Base-by-base conservation (phyloP, 306 rosid genomes). In the Gynostemma pentaphyllum region DNA sequence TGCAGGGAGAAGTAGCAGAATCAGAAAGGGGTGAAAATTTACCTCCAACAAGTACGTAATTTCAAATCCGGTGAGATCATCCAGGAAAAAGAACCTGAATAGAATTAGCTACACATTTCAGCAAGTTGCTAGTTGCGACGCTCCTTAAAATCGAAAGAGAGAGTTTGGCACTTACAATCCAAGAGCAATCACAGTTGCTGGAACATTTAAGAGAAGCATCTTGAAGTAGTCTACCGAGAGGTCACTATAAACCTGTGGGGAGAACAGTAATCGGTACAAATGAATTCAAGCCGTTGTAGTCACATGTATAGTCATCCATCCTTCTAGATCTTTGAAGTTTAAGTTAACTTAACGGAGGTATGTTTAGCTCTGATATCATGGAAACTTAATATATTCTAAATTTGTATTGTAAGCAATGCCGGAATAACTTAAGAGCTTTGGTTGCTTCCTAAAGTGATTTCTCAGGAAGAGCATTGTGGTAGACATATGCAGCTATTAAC, bases 81-180 rank as follows among this genome's bases (percentile, higher is more conserved):
- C 99, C 51, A 92, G 77, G 81, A 92, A 92, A 84, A 92, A 92
- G 79, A 92, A 92, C 90, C 99, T 92, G 59, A 45, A 39, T 64
- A 45, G 64, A 71, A 2, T 0, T 50, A 50, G 26, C 12, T 3
- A 22, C 32, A 23, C n/a, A 12, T 48, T 22, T 23, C 19, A 2
- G 13, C 2, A 49, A 51, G 4, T 27, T 5, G 12, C 5, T 51
- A 16, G 21, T 51, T 26, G 36, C 22, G 26, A 50, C 12, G 57
- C 16, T 50, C 15, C 23, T n/a, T 54, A 9, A 36, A 36, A 36
- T 36, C 19, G 11, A 57, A 57, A 19, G 16, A 36, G 29, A 4
- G 34, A 11, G 30, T 36, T 30, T 45, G 56, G 26, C 50, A 80
- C 95, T 84, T 82, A 92, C 99, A 80, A 47, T 81, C 85, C 99